Percentiles rank a stretch among this genome's conserved stretches.
phyloP scores from a whole-genome alignment of 305 asterid species.

The Euphrasia arctica region DNA sequence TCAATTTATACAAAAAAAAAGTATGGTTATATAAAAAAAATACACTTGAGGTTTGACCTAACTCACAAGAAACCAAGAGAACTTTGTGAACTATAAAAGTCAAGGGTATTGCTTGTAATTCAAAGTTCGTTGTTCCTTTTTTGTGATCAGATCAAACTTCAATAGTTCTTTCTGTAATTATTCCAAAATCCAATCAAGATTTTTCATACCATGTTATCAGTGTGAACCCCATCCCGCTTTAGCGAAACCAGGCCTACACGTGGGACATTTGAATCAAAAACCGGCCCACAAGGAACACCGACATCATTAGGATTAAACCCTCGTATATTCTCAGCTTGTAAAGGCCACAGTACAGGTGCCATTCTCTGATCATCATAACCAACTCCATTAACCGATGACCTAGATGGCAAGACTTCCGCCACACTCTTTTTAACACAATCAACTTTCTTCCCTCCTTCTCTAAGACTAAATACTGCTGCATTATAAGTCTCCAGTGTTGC shows the following conservation, averaged over 20 bases:
- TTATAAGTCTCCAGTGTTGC: constrained; percentile 57
- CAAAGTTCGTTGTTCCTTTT: background rate
- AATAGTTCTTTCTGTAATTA: background rate
- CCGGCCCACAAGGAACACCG: constrained; percentile 43
- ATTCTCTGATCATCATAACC: constrained; percentile 52
- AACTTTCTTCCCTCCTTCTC: constrained; percentile 67
- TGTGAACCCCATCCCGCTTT: constrained; percentile 45
- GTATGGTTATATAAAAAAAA: background rate
- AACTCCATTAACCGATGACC: constrained; percentile 49
- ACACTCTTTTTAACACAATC: constrained; percentile 54
- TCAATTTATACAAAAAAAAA: constrained; percentile 7
- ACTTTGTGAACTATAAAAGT: background rate
- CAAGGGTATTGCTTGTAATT: background rate
- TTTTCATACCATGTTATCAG: constrained; percentile 61
- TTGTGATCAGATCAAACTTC: background rate
- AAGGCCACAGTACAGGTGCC: constrained; percentile 75
- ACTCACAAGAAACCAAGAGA: background rate
- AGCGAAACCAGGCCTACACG: constrained; percentile 55
- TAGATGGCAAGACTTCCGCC: constrained; percentile 48
- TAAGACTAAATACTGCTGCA: constrained; percentile 56
- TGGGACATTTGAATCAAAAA: constrained; percentile 44
- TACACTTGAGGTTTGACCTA: constrained; percentile 2
- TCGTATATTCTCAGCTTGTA: constrained; percentile 57
- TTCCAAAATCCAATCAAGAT: constrained; percentile 2
- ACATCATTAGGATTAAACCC: constrained; percentile 62